phyloP scores from a whole-genome alignment of 805 yeast species.

The Kazachstania taianensis region DNA sequence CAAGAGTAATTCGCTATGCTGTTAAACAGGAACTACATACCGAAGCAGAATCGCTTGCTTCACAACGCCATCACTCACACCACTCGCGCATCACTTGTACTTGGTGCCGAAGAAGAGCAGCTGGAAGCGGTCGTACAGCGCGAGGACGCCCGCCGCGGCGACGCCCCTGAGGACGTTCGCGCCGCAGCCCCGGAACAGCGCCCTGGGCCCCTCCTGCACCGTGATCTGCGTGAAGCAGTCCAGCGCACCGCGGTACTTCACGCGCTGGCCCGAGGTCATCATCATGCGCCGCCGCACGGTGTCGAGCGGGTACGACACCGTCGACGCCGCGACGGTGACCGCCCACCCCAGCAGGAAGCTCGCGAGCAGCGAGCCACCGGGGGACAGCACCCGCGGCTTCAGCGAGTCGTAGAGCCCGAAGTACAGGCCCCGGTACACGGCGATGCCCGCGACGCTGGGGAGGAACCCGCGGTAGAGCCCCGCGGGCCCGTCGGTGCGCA shows the following conservation, averaged over 20 bases:
- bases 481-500: conserved; percentile 92
- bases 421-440: conserved; percentile 98
- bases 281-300: conserved; percentile 99
- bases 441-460: conserved; percentile 94
- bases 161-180: conserved; percentile 99
- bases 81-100: conserved; percentile 44
- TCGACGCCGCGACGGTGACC: conserved; percentile 97
- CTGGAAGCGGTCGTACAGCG: conserved; percentile 95
- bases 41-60: too few species aligned
- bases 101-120: conserved; percentile 92
- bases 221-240: conserved; percentile 88
- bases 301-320: conserved; percentile 98
- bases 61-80: too few species aligned
- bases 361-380: conserved; percentile 90
- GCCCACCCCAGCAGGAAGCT: conserved; percentile 95
- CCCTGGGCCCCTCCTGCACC: conserved; percentile 86
- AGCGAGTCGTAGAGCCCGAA: conserved; percentile 95
- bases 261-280: conserved; percentile 99
- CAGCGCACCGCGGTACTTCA: conserved; percentile 89
- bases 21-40: too few species aligned
- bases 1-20: too few species aligned
- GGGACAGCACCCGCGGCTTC: conserved; percentile 89
- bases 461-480: conserved; percentile 99
- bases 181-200: conserved; percentile 98
- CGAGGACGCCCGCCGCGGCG: conserved; percentile 99